Evolutionary conservation across 2,329 filamentous ascomycete genomes (phyloP).

Genomic region (Aureobasidium leucospermi): DNA sequence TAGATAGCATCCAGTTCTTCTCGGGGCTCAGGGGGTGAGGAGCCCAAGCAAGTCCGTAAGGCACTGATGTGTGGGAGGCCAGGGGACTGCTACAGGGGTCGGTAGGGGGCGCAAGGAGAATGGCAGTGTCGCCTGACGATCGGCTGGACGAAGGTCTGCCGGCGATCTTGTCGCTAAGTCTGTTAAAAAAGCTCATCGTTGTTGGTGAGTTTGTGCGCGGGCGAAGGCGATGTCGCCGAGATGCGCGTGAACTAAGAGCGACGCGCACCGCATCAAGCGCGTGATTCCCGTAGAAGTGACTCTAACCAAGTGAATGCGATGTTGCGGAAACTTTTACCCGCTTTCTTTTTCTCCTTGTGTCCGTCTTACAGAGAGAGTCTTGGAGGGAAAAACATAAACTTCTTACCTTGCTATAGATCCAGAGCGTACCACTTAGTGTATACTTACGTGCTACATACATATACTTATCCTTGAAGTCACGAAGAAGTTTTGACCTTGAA

Average conservation of each 20-base stretch:
- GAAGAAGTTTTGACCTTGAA: too few species aligned
- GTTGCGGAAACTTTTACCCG: not conserved
- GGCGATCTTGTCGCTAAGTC: constrained; percentile 1
- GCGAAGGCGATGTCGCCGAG: not conserved
- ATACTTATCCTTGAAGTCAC: too few species aligned
- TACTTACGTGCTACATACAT: too few species aligned
- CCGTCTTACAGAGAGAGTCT: not conserved
- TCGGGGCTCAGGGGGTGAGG: not conserved
- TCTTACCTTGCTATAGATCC: too few species aligned
- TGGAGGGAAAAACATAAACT: too few species aligned
- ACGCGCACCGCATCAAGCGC: not conserved
- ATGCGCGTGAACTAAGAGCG: not conserved
- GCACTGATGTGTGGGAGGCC: not conserved
- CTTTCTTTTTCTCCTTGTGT: not conserved
- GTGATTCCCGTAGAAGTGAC: not conserved
- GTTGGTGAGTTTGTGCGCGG: not conserved
- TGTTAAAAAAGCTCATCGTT: not conserved
- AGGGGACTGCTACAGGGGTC: not conserved
- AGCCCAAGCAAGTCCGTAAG: not conserved
- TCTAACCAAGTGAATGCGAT: not conserved
- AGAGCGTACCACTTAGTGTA: too few species aligned
- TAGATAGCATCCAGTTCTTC: not conserved
- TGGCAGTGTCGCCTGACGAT: not conserved
- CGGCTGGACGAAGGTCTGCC: constrained; percentile 1
- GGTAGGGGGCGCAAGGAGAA: not conserved